A percentile compares a stretch with the other conserved stretches of the same genome.
Evolutionary conservation across 2,329 filamentous ascomycete species (phyloP).

Genomic region (Magnaporthiopsis rhizophila): DNA sequence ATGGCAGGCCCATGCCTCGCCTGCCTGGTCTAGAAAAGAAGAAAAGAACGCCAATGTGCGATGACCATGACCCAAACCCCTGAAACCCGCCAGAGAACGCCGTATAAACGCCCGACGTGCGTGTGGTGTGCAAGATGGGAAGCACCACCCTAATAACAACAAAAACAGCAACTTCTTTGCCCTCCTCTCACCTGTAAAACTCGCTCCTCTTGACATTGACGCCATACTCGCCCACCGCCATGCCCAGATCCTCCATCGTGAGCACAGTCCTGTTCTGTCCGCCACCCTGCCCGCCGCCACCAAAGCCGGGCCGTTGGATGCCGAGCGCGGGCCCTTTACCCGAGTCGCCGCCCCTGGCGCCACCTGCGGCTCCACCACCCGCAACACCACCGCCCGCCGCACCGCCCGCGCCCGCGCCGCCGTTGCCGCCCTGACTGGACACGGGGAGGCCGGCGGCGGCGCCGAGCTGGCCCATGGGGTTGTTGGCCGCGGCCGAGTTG

Average conservation of each 20-base stretch:
- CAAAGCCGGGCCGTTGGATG: conserved; percentile 70
- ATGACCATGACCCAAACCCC: too few species aligned
- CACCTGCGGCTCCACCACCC: conserved; percentile 39
- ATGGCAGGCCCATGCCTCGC: too few species aligned
- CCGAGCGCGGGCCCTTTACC: conserved; percentile 52
- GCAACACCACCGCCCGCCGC: conserved; percentile 36
- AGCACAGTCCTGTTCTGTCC: conserved; percentile 87
- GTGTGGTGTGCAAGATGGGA: too few species aligned
- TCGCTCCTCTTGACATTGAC: conserved; percentile 96
- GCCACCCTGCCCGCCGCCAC: conserved; percentile 81
- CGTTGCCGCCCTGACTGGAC: conserved; percentile 40
- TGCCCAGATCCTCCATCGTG: conserved; percentile 97
- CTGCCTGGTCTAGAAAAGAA: too few species aligned
- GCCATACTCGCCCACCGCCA: conserved; percentile 96
- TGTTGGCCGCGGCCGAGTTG: conserved; percentile 77
- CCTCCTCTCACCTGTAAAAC: conserved; percentile 66
- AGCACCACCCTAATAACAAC: too few species aligned
- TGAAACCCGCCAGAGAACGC: too few species aligned
- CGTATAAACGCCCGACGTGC: too few species aligned
- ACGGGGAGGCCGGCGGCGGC: conserved; percentile 63
- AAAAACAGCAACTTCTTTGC: too few species aligned
- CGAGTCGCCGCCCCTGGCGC: conserved; percentile 42
- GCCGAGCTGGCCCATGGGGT: conserved; percentile 81
- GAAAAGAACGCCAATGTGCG: too few species aligned
- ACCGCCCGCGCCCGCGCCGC: conserved; percentile 26